These are phyloP conservation scores for Hordeum pubiflorum DNA, from an alignment of 202 grass and related monocot genomes.

Conservation along the genomic window DNA sequence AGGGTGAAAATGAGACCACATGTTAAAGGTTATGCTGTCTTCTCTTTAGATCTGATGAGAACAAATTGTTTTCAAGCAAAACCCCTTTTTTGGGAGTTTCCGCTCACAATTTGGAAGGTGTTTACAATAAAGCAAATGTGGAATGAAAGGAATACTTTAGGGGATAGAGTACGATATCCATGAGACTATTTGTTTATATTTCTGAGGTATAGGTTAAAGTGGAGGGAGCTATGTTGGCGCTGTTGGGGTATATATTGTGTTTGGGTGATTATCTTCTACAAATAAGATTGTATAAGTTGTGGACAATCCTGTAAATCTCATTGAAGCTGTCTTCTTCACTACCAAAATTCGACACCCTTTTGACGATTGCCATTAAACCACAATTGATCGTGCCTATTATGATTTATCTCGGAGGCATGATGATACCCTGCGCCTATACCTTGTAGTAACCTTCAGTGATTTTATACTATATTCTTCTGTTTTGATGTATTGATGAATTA, in stretches of 20 bases:
- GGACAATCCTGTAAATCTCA: no score
- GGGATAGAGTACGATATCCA: neutral
- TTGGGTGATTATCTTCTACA: neutral
- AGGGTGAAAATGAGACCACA: neutral
- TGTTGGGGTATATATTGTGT: neutral
- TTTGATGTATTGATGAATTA: neutral
- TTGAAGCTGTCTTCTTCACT: no score
- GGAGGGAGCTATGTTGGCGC: neutral
- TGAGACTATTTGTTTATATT: neutral
- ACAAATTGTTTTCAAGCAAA: neutral
- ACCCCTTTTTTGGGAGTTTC: neutral
- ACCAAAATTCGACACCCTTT: neutral
- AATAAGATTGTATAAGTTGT: no score
- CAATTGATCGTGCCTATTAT: neutral
- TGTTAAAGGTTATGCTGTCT: neutral
- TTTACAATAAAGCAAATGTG: neutral
- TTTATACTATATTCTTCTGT: neutral
- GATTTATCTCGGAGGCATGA: neutral
- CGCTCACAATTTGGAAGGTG: neutral
- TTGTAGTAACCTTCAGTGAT: neutral
- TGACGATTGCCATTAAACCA: neutral
- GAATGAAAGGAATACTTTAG: neutral
- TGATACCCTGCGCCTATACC: neutral
- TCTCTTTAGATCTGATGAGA: neutral
- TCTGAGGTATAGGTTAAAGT: neutral